Evolutionary conservation across 192 early-diverging fungal genomes (phyloP).

Genomic region (Linderina pennispora): DNA sequence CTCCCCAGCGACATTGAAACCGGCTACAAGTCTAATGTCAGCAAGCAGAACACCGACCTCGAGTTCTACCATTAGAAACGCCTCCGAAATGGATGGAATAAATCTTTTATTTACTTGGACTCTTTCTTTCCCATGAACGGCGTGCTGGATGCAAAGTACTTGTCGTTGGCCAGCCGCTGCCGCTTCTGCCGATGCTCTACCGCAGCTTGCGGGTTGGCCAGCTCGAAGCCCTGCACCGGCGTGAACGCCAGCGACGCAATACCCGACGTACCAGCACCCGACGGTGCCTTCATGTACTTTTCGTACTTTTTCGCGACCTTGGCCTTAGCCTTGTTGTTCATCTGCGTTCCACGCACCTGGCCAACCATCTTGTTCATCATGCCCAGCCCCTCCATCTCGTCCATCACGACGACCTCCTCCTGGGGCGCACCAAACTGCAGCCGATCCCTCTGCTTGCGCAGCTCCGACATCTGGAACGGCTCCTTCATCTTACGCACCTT

Average conservation of each 20-base stretch:
- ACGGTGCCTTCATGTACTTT: constrained; percentile 42
- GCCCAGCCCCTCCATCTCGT: constrained; percentile 82
- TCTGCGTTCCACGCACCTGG: constrained; percentile 65
- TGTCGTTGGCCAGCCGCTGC: constrained; percentile 59
- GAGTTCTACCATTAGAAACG: constrained; percentile 84
- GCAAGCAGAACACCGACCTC: constrained; percentile 92
- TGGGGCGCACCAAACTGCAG: constrained; percentile 90
- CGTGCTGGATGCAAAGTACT: constrained; percentile 68
- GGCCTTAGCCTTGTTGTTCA: constrained; percentile 66
- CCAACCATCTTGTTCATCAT: constrained; percentile 74
- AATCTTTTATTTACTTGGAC: neutral
- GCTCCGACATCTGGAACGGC: constrained; percentile 74
- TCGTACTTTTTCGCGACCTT: constrained; percentile 53
- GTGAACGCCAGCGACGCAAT: constrained; percentile 90
- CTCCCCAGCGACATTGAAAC: constrained; percentile 94
- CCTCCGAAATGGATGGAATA: too few relatives aligned
- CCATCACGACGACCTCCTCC: constrained; percentile 79
- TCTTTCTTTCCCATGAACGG: constrained; percentile 51
- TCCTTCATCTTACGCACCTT: constrained; percentile 82
- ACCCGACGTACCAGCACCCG: constrained; percentile 58
- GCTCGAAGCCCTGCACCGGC: constrained; percentile 90
- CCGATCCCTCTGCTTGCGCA: constrained; percentile 85
- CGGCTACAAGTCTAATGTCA: constrained; percentile 92
- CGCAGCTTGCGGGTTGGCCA: constrained; percentile 73
- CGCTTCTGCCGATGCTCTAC: constrained; percentile 42